phyloP scores from a whole-genome alignment of 805 yeast species.

The Metschnikowia kofuensis region DNA sequence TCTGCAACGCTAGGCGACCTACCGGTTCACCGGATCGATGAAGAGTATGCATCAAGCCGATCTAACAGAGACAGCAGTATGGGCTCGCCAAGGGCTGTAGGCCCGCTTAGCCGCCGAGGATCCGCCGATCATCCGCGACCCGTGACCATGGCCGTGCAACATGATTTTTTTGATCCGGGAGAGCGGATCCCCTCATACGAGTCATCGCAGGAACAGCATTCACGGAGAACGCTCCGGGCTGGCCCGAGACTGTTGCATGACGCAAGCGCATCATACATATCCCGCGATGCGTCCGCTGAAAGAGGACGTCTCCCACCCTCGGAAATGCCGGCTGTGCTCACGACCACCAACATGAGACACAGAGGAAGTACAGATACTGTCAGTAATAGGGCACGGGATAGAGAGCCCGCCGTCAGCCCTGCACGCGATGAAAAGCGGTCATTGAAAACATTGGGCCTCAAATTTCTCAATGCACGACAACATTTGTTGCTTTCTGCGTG shows the following conservation, averaged over 20 bases:
- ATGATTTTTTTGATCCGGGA: conserved; percentile 24
- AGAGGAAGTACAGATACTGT: neutral
- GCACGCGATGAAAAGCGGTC: conserved; percentile 20
- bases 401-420: conserved; percentile 13
- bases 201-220: conserved; percentile 33
- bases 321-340: conserved; percentile 11
- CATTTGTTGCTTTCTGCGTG: conserved; percentile 76
- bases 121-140: neutral
- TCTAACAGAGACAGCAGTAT: too few species aligned
- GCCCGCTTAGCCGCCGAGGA: too few species aligned
- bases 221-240: conserved; percentile 8
- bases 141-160: conserved; percentile 14
- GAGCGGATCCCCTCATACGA: conserved; percentile 44
- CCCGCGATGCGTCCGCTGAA: neutral
- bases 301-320: conserved; percentile 3
- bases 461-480: conserved; percentile 69
- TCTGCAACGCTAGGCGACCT: conserved; percentile 4
- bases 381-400: conserved; percentile 3
- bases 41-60: conserved; percentile 3
- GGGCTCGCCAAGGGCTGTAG: too few species aligned
- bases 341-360: conserved; percentile 12
- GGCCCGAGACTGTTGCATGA: conserved; percentile 5
- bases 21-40: conserved; percentile 14
- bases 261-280: neutral
- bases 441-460: conserved; percentile 61